These are phyloP conservation scores for Microdochium nivale DNA, from an alignment of 2,329 filamentous ascomycete species.

Conservation along the genomic window DNA sequence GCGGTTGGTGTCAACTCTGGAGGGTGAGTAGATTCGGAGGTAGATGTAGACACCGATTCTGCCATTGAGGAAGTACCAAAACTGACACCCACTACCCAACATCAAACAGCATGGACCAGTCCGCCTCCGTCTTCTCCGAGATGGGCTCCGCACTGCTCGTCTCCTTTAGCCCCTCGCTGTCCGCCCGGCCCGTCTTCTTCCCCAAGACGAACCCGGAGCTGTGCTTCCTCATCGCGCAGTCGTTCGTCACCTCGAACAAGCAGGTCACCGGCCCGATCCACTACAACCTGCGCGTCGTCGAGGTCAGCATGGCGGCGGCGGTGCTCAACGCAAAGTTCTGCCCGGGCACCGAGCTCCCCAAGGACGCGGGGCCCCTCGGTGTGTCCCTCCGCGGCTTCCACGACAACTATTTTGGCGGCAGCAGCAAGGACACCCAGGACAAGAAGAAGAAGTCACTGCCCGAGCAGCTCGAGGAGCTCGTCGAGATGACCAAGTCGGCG, in stretches of 20 bases:
- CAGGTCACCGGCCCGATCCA: slow-evolving; percentile 86
- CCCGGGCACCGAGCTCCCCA: slow-evolving; percentile 54
- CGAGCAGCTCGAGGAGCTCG: slow-evolving; percentile 65
- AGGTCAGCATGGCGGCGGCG: slow-evolving; percentile 81
- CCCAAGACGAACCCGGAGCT: slow-evolving; percentile 75
- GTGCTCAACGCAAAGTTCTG: slow-evolving; percentile 52
- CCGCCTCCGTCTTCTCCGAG: slow-evolving; percentile 87
- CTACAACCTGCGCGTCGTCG: slow-evolving; percentile 95
- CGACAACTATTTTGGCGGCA: slow-evolving; percentile 60
- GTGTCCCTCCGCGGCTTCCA: slow-evolving; percentile 83
- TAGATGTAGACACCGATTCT: background rate
- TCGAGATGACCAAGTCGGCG: slow-evolving; percentile 61
- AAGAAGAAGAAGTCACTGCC: slow-evolving; percentile 41
- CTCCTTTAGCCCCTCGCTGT: slow-evolving; percentile 73
- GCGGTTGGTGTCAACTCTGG: slow-evolving; percentile 94
- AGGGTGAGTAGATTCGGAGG: slow-evolving; percentile 48
- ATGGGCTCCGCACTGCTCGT: slow-evolving; percentile 83
- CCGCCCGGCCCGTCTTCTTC: slow-evolving; percentile 70
- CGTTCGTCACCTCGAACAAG: slow-evolving; percentile 90
- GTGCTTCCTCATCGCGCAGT: slow-evolving; percentile 89
- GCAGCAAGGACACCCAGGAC: slow-evolving; percentile 25
- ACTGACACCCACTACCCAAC: slow-evolving; percentile 13
- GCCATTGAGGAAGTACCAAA: background rate
- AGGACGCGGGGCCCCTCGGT: slow-evolving; percentile 74
- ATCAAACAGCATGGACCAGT: slow-evolving; percentile 77